These are phyloP conservation scores for Colletotrichum falcatum DNA, from an alignment of 2,329 filamentous ascomycete genomes.

Conservation along the genomic window DNA sequence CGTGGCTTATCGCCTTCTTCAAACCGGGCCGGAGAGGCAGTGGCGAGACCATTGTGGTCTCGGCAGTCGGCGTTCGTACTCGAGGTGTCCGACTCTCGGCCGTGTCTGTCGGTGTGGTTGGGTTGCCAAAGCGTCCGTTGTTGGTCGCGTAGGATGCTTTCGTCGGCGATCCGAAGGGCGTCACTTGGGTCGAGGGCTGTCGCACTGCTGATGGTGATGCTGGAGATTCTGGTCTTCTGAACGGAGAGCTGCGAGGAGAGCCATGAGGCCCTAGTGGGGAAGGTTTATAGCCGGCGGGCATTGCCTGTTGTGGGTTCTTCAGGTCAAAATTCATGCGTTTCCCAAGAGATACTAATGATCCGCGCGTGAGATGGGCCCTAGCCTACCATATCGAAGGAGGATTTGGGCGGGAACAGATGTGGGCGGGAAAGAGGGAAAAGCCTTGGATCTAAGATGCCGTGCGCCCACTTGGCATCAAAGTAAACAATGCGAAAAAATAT, in stretches of 20 bases:
- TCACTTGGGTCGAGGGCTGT: constrained; percentile 59
- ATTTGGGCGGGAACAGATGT: constrained; percentile 18
- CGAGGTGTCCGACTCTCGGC: constrained; percentile 55
- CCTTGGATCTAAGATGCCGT: constrained; percentile 37
- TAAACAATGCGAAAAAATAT: constrained; percentile 39
- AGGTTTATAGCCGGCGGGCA: constrained; percentile 72
- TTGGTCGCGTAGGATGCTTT: constrained; percentile 51
- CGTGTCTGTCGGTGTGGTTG: constrained; percentile 55
- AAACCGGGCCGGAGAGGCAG: constrained; percentile 49
- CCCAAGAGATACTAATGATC: constrained; percentile 25
- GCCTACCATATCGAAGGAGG: constrained; percentile 33
- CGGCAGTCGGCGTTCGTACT: constrained; percentile 44
- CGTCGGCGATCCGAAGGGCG: constrained; percentile 72
- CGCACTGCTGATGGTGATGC: constrained; percentile 75
- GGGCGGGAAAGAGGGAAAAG: constrained; percentile 33
- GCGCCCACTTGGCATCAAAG: constrained; percentile 35
- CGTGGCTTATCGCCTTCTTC: constrained; percentile 54
- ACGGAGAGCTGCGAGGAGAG: constrained; percentile 75
- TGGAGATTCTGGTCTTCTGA: constrained; percentile 71
- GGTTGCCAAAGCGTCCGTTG: constrained; percentile 53
- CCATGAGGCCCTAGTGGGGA: constrained; percentile 76
- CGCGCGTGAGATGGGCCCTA: constrained; percentile 29
- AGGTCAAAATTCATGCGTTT: constrained; percentile 40
- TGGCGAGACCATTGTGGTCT: constrained; percentile 53
- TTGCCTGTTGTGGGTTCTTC: constrained; percentile 58